Evolutionary conservation across 352 stramenopile genomes (phyloP), one percentile per base, ranked within the genome.

Genomic region (Phytopythium helicoides): DNA sequence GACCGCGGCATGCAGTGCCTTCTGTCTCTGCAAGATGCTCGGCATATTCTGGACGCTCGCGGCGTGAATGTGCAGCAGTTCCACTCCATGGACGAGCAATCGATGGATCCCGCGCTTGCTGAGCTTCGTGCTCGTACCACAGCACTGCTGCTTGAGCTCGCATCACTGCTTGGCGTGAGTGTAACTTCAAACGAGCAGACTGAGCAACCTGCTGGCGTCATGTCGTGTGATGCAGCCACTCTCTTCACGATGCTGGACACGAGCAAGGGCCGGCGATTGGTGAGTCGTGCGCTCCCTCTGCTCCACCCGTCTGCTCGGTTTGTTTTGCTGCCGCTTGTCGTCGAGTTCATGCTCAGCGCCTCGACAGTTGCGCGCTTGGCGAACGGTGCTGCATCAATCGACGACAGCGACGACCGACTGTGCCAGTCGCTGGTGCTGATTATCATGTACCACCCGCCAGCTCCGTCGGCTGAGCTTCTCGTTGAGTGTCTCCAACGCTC

Each of bases 41-140:
- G 85, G 33, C 85, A 93, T 41, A 59, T 94, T 33, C 58, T 94
- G 22, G 85, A 94, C 44, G 85, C 85, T 8, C 81, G 85, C 19
- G 77, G 81, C 19, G 81, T 94, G 31, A 92, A 93, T 42, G 85
- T 93, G 23, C 81, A 92, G 62, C 76, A 92, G 46, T 94, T 94
- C 56, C 85, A 94, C 55, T 85, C 81, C 26, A 80, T 94, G 69
- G 70, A 85, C 56, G 66, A 72, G 11, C 37, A 66, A 28, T 70
- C 85, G 39, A 90, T 94, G 56, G 85, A 92, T 41, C 76, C 80
- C 1, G 70, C 82, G 31, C 73, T 94, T 2, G 66, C 77, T 1
- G 68, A 87, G 44, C 54, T 94, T 46, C 85, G 85, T 31, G 65
- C 62, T 15, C 73, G 75, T 22, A 94, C 85, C 11, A 89, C 82